Percentiles rank a stretch among this genome's conserved stretches.
Evolutionary conservation across 257 asterid genomes (phyloP).

Genomic region (Ballota nigra): DNA sequence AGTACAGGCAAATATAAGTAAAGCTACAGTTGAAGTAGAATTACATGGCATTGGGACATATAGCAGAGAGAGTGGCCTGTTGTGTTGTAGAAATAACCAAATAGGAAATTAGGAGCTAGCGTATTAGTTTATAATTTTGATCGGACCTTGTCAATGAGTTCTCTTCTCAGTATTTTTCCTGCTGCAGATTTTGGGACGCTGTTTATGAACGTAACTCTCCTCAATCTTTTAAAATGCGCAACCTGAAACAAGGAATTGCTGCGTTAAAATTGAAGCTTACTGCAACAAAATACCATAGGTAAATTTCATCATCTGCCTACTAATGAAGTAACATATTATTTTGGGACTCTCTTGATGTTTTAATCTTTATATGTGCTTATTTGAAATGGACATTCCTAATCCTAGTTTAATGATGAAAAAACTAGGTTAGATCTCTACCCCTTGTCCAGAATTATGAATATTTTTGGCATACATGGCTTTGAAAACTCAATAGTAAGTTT

Average conservation of each 20-base stretch:
- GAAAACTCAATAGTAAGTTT: not conserved
- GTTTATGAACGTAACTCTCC: constrained; percentile 63
- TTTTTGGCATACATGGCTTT: not conserved
- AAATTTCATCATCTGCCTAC: not conserved
- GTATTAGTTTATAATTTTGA: constrained; percentile 41
- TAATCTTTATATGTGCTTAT: not conserved
- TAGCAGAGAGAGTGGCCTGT: not conserved
- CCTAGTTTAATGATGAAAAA: not conserved
- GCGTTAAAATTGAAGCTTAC: not conserved
- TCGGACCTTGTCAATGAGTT: constrained; percentile 70
- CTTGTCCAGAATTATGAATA: not conserved
- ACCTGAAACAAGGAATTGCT: constrained; percentile 42
- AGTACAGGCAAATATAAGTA: not conserved
- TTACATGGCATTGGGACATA: not conserved
- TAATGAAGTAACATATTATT: not conserved
- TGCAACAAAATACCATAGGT: not conserved
- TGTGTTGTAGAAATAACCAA: not conserved
- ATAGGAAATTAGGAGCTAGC: not conserved
- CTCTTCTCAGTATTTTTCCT: constrained; percentile 87
- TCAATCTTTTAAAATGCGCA: constrained; percentile 75
- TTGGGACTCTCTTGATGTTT: not conserved
- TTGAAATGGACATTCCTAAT: not conserved
- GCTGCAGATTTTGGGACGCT: constrained; percentile 86
- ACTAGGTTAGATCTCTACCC: not conserved
- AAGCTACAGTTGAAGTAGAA: not conserved